Base-by-base conservation (phyloP, 2,329 filamentous ascomycete genomes). In the Metarhizium anisopliae region DNA sequence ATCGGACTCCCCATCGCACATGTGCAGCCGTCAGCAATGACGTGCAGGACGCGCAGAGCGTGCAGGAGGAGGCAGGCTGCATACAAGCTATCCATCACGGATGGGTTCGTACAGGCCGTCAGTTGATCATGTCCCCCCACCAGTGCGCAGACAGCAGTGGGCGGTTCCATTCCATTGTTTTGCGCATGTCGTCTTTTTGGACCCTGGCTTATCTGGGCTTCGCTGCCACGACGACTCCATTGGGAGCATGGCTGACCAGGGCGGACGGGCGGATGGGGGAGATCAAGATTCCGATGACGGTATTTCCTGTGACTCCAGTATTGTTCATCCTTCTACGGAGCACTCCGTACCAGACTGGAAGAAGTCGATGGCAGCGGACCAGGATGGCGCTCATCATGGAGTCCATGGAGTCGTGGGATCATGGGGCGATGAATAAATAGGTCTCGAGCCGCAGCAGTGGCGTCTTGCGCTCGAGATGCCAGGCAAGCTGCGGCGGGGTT, bases 191-290 rank as follows among this genome's bases (percentile, higher is more conserved):
- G 47, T 50, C 51, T 55, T 60, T 57, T 59, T 56, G 56, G 57
- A 59, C 57, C 54, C 54, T 53, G 56, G 55, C 29, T 5, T 6
- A 47, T 2, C 7, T 10, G 13, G n/a, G 18, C 43, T 58, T 54
- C 51, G 61, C 57, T 60, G 60, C 61, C 60, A 62, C 4, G 25
- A 1, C 25, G 25, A 1, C 25, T 59, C 13, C 13, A 13, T 36
- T 13, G 8, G 35, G 8, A 36, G 13, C 35, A 8, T 36, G 35
- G 35, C 35, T 36, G 35, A 36, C 25, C 4, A 25, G 25, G 25
- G 25, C 25, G 25, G 25, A 4, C 25, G 25, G 25, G 4, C 25
- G 25, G 25, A 25, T 25, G 25, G 25, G 25, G 25, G 25, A 3
- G 25, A 25, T 25, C 25, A 25, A 25, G 25, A 25, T 25, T 25